Evolutionary conservation across 129 eudicot genomes (phyloP), one percentile per base, ranked within the genome.

Genomic region (Escallonia herrerae): DNA sequence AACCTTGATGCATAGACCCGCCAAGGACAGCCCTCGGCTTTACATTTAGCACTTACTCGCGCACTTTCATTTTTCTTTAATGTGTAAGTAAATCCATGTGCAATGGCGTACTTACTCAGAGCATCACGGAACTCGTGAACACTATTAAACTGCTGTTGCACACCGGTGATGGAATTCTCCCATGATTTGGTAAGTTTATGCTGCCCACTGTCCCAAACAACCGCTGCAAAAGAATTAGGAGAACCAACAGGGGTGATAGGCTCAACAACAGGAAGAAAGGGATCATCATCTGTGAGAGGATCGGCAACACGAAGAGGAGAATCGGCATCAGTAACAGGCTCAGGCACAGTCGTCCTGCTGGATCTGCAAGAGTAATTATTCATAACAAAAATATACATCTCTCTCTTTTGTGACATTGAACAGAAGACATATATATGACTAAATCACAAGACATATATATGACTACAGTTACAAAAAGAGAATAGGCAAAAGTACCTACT

Each of bases 41-140:
- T 91, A 72, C 97, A 91, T 79, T 85, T 91, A 51, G 77, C 97
- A 79, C 90, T 80, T 43, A 91, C 96, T 54, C 97, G 94, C 47
- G 80, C 88, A 65, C 85, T 87, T 51, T 87, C 97, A 55, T 81
- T 80, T 73, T 91, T 91, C 77, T 87, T 91, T 43, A 82, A 91
- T 66, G 82, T 87, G 77, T 84, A 91, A 59, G 86, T 79, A 69
- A 91, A 91, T 64, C 89, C 88, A 75, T 85, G 97, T 37, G 97
- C 96, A 57, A 91, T 83, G 38, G 97, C 82, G 70, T 82, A 91
- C 62, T 83, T 87, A 57, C 81, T 94, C 15, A 91, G 76, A 58
- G 96, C 90, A 65, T 87, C 97, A 66, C 95, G 97, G 68, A 91
- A 85, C 69, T 91, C 97, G 3, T 81, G 41, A 67, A 87, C 80